Percentiles rank a stretch among this genome's conserved stretches.
phyloP scores from a whole-genome alignment of 495 filamentous ascomycete genomes.

The Daldinia loculata region DNA sequence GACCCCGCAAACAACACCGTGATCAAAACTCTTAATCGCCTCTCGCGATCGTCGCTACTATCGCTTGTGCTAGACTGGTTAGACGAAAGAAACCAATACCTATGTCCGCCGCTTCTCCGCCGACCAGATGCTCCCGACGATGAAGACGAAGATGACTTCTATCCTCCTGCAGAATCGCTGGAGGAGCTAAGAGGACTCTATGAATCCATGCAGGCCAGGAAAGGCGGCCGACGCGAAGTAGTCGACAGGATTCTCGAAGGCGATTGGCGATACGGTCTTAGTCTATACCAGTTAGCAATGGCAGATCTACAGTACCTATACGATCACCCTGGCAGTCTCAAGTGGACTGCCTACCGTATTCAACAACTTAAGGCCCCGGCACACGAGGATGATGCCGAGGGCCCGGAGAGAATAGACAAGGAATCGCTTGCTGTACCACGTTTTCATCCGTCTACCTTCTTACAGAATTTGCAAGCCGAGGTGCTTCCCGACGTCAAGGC shows the following conservation, averaged over 20 bases:
- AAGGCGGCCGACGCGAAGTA: constrained; percentile 77
- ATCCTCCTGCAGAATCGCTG: constrained; percentile 67
- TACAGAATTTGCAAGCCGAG: constrained; percentile 74
- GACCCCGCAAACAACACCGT: constrained; percentile 70
- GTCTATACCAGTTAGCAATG: constrained; percentile 81
- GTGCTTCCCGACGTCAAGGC: constrained; percentile 78
- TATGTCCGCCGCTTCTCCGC: constrained; percentile 64
- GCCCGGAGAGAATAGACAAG: constrained; percentile 49
- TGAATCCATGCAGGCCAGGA: constrained; percentile 59
- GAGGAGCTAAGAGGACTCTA: constrained; percentile 72
- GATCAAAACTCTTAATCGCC: constrained; percentile 68
- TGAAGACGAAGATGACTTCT: constrained; percentile 61
- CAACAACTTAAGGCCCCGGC: constrained; percentile 50
- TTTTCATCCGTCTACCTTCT: constrained; percentile 78
- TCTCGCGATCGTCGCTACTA: constrained; percentile 75
- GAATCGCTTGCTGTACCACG: constrained; percentile 66
- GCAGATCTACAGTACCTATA: constrained; percentile 81
- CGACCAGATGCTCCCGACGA: constrained; percentile 54
- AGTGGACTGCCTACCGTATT: constrained; percentile 78
- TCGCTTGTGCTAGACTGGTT: constrained; percentile 79
- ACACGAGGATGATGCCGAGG: constrained; percentile 47
- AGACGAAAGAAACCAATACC: constrained; percentile 64
- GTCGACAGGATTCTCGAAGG: constrained; percentile 79
- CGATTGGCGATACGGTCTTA: constrained; percentile 83
- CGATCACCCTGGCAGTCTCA: constrained; percentile 73